Percentiles rank a stretch among this genome's conserved stretches.
Conservation (phyloP, 371 early-diverging fungal species). For the Mortierella sp. region DNA sequence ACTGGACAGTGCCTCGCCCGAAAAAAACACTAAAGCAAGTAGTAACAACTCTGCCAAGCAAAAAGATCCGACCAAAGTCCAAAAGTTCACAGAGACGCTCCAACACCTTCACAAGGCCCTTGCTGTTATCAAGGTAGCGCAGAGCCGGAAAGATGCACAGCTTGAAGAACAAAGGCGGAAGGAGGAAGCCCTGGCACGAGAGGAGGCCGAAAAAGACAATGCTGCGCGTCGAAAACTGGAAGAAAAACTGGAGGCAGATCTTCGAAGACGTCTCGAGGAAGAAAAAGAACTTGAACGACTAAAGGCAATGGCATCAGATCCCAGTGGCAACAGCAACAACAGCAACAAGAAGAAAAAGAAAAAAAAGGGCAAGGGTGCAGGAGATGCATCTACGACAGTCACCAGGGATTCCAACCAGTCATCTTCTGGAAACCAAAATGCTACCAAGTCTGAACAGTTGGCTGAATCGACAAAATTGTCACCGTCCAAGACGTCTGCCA, state of each 20-base stretch:
- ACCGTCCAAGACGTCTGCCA: conserved; percentile 3
- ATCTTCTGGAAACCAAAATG: background rate
- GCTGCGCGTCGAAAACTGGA: conserved; percentile 51
- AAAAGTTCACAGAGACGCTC: conserved; percentile 31
- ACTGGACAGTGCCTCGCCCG: conserved; percentile 33
- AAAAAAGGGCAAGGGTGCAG: conserved; percentile 28
- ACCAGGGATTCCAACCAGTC: conserved; percentile 16
- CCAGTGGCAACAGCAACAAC: conserved; percentile 36
- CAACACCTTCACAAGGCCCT: conserved; percentile 52
- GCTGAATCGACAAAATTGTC: conserved; percentile 9
- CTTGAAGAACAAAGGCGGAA: conserved; percentile 49
- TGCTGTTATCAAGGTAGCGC: conserved; percentile 43
- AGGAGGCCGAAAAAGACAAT: conserved; percentile 50
- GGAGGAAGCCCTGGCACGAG: conserved; percentile 48
- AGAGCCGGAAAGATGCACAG: conserved; percentile 48
- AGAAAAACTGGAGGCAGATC: conserved; percentile 52
- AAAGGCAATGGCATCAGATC: conserved; percentile 41
- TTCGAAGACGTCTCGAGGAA: conserved; percentile 42
- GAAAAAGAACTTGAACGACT: conserved; percentile 52
- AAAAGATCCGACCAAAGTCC: conserved; percentile 30
- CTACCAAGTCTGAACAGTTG: conserved; percentile 9
- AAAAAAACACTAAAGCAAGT: conserved; percentile 26
- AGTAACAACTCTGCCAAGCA: conserved; percentile 22
- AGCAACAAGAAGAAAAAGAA: conserved; percentile 49
- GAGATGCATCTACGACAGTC: conserved; percentile 5